Evolutionary conservation across 2,329 filamentous ascomycete species (phyloP).

Genomic region (Ceratocystis cubensis): DNA sequence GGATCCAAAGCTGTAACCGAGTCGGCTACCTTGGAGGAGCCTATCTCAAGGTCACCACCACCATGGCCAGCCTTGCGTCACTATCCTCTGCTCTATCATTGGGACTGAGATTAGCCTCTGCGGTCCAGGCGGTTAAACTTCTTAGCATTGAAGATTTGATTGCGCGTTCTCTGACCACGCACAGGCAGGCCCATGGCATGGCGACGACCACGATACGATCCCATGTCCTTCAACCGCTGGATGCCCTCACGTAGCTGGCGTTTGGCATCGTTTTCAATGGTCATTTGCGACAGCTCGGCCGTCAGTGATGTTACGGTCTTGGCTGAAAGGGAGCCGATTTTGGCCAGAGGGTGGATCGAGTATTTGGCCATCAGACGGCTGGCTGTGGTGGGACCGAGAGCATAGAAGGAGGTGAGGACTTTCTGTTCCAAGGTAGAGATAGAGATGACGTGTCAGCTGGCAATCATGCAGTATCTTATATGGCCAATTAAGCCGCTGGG

Average conservation of each 20-base stretch:
- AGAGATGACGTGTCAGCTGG: no score
- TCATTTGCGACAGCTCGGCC: constrained; percentile 79
- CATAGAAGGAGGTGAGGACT: constrained; percentile 76
- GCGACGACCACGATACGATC: constrained; percentile 72
- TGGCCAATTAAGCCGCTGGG: background rate
- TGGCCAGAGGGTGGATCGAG: constrained; percentile 73
- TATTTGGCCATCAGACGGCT: constrained; percentile 73
- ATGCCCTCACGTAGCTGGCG: constrained; percentile 76
- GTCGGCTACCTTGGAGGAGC: background rate
- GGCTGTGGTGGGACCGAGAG: constrained; percentile 59
- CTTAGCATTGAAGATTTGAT: constrained; percentile 50
- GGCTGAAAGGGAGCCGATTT: constrained; percentile 59
- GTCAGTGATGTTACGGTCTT: constrained; percentile 72
- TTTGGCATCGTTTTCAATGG: constrained; percentile 78
- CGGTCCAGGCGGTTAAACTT: constrained; percentile 50
- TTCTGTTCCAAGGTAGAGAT: constrained; percentile 34
- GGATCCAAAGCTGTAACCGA: background rate
- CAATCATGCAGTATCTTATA: background rate
- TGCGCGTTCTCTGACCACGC: constrained; percentile 77
- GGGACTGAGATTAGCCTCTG: constrained; percentile 26
- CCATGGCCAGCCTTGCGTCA: background rate
- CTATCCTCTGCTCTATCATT: background rate
- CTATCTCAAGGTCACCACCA: background rate
- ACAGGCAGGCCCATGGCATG: constrained; percentile 91
- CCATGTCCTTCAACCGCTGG: constrained; percentile 74